phyloP scores from a whole-genome alignment of 2,329 filamentous ascomycete genomes.

The Diaporthe nobilis region DNA sequence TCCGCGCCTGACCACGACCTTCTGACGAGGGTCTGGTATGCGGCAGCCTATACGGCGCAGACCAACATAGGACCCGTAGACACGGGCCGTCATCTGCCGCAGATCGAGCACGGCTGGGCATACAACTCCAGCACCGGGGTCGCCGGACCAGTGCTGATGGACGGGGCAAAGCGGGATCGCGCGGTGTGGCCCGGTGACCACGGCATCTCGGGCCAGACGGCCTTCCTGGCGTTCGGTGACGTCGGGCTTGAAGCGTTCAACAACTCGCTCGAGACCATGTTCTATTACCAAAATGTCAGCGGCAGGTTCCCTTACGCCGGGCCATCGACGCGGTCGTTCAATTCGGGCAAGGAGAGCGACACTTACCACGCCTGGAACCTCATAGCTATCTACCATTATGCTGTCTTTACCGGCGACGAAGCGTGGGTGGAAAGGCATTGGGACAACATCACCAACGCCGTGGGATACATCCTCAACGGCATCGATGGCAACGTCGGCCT shows the following conservation, averaged over 20 bases:
- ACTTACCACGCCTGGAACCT: slow-evolving; percentile 28
- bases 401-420: background rate
- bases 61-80: slow-evolving; percentile 45
- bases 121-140: slow-evolving; percentile 49
- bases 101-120: slow-evolving; percentile 20
- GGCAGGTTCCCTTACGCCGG: slow-evolving; percentile 63
- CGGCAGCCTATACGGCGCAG: slow-evolving; percentile 53
- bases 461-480: slow-evolving; percentile 52
- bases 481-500: slow-evolving; percentile 58
- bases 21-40: slow-evolving; percentile 55
- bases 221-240: slow-evolving; percentile 69
- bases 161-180: slow-evolving; percentile 64
- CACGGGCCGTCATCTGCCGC: slow-evolving; percentile 29
- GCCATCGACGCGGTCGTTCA: slow-evolving; percentile 19
- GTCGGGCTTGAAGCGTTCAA: slow-evolving; percentile 58
- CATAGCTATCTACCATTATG: slow-evolving; percentile 13
- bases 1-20: slow-evolving; percentile 50
- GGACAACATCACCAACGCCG: background rate
- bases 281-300: slow-evolving; percentile 56
- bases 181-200: slow-evolving; percentile 72
- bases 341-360: slow-evolving; percentile 14
- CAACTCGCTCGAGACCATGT: slow-evolving; percentile 64
- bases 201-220: slow-evolving; percentile 66
- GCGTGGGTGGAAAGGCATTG: background rate
- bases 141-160: slow-evolving; percentile 50